Evolutionary conservation across 495 filamentous ascomycete genomes (phyloP), one percentile per base, ranked within the genome.

Genomic region (Lasiosphaeria hispida): DNA sequence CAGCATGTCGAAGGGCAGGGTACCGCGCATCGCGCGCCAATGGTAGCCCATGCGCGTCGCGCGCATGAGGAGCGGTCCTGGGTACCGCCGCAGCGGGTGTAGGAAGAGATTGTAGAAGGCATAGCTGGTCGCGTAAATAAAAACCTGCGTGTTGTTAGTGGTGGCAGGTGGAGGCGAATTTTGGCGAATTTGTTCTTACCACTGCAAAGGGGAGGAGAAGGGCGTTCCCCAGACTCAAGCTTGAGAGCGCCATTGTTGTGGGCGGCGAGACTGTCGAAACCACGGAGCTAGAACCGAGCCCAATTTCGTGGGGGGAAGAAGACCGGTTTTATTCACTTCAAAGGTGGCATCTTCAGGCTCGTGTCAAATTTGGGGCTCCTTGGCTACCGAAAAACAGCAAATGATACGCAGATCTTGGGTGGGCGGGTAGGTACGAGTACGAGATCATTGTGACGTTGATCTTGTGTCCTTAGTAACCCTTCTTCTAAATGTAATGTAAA

Each of bases 81-180:
- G 81, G 55, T 70, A 80, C 15, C 60, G 59, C 17, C 63, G 43
- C 7, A 85, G 72, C 1, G 81, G 80, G 62, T 83, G 79, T 17
- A 82, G 66, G 63, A 66, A 77, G 50, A 83, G 53, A 54, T 75
- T 76, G 54, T 81, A 82, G 40, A 80, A 7, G 23, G 53, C 49
- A 37, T 60, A 34, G 47, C 37, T 34, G 13, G 48, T 11, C 15
- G 55, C 23, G 40, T 65, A 64, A 9, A 65, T 6, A 18, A 39
- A 37, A 18, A 59, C 10, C 53, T 60, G 40, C 33, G 18, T 49
- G 47, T 49, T 30, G 30, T 43, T 14, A 8, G 41, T 8, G 43
- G 14, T 45, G 17, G 30, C 2, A 30, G 23, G 5, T 30, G 23
- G 2, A 30, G 23, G 23, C 23, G 2, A 30, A 30, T 30, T 30